Conservation (phyloP, 176 grass and related monocot genomes). For the Tuctoria greenei region DNA sequence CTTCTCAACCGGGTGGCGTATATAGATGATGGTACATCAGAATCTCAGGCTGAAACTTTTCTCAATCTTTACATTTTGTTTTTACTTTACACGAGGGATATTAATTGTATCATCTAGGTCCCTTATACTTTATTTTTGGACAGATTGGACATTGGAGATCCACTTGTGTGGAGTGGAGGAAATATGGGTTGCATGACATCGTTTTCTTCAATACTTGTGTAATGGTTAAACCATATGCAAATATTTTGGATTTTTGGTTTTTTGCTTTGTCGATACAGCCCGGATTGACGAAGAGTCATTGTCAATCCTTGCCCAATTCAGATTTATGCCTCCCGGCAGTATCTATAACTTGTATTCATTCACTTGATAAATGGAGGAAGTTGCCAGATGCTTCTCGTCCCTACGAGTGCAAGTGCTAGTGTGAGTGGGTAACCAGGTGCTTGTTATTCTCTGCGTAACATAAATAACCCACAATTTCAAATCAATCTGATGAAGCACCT, state of each 20-base stretch:
- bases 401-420: not conserved
- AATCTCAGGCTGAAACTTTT: not conserved
- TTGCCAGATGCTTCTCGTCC: not conserved
- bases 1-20: no score
- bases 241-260: slow-evolving; percentile 56
- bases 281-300: slow-evolving; percentile 67
- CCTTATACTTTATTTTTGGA: not conserved
- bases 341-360: slow-evolving; percentile 24
- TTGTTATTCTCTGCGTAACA: not conserved
- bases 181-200: slow-evolving; percentile 56
- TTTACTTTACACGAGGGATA: not conserved
- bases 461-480: not conserved
- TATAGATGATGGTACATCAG: not conserved
- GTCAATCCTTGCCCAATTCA: slow-evolving; percentile 88
- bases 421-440: not conserved
- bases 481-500: not conserved
- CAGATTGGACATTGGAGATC: slow-evolving; percentile 87
- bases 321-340: slow-evolving; percentile 42
- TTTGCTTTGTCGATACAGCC: slow-evolving; percentile 74
- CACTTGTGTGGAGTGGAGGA: slow-evolving; percentile 80
- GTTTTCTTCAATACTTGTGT: slow-evolving; percentile 67
- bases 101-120: not conserved
- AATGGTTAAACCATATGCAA: slow-evolving; percentile 89
- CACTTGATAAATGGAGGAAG: not conserved
- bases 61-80: not conserved